A percentile compares a stretch with the other conserved stretches of the same genome.
Evolutionary conservation across 2,329 filamentous ascomycete genomes (phyloP).

Genomic region (Phyllosticta capitalensis): DNA sequence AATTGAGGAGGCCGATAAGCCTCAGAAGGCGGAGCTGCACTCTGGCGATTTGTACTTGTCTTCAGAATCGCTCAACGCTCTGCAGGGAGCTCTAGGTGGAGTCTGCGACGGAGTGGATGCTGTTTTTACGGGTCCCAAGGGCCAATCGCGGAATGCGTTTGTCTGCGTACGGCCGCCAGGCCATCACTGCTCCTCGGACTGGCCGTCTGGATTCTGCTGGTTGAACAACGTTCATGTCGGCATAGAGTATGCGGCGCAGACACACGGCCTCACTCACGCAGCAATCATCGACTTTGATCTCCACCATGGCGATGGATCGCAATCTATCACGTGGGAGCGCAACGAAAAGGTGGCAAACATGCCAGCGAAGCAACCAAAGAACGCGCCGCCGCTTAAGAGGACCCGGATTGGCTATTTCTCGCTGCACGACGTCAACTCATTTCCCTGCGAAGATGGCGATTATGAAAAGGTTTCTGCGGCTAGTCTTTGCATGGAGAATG

Average conservation of each 20-base stretch:
- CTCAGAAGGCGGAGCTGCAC: slow-evolving; percentile 61
- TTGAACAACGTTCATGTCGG: slow-evolving; percentile 97
- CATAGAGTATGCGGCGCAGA: slow-evolving; percentile 78
- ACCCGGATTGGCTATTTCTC: slow-evolving; percentile 92
- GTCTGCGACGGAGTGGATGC: slow-evolving; percentile 88
- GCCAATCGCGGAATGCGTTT: slow-evolving; percentile 66
- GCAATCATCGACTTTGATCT: slow-evolving; percentile 49
- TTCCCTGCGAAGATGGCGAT: slow-evolving; percentile 91
- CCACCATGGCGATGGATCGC: slow-evolving; percentile 58
- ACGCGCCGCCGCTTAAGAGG: slow-evolving; percentile 67
- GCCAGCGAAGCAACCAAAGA: slow-evolving; percentile 52
- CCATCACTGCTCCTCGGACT: slow-evolving; percentile 84
- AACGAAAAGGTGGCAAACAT: slow-evolving; percentile 60
- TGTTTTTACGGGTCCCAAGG: slow-evolving; percentile 52
- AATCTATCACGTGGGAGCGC: slow-evolving; percentile 84
- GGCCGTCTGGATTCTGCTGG: slow-evolving; percentile 96
- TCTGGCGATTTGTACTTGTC: slow-evolving; percentile 89
- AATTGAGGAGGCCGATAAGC: slow-evolving; percentile 28
- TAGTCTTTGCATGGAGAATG: slow-evolving; percentile 87
- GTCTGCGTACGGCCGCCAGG: slow-evolving; percentile 88
- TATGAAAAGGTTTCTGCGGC: slow-evolving; percentile 88
- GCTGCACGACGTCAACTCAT: slow-evolving; percentile 96
- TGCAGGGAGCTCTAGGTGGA: slow-evolving; percentile 85
- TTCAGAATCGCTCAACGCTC: slow-evolving; percentile 71
- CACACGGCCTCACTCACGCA: slow-evolving; percentile 81